Evolutionary conservation across 2,329 filamentous ascomycete species (phyloP).

Genomic region (Fusarium sp.): DNA sequence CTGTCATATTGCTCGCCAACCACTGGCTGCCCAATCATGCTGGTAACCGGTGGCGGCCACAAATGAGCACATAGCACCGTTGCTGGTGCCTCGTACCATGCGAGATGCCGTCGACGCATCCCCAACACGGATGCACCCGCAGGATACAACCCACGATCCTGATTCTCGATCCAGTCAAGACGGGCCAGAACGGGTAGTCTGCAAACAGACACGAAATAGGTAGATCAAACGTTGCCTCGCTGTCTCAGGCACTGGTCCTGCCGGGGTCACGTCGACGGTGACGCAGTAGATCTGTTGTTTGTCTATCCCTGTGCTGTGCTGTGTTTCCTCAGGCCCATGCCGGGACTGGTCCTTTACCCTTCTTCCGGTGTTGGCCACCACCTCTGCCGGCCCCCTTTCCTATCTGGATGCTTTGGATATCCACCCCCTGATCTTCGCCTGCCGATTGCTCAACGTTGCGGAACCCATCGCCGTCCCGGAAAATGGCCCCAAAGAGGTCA

Average conservation of each 20-base stretch:
- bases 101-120: conserved; percentile 38
- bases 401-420: conserved; percentile 41
- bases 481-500: conserved; percentile 76
- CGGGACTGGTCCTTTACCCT: conserved; percentile 31
- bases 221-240: not conserved
- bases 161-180: conserved; percentile 26
- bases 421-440: conserved; percentile 47
- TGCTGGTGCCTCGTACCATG: conserved; percentile 36
- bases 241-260: not conserved
- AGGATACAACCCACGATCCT: conserved; percentile 20
- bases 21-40: conserved; percentile 27
- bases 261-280: not conserved
- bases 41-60: conserved; percentile 24
- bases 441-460: conserved; percentile 45
- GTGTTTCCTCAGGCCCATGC: conserved; percentile 27
- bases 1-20: conserved; percentile 11
- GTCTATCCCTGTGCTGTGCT: not conserved
- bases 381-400: conserved; percentile 25
- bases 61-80: conserved; percentile 18
- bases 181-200: not conserved
- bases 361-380: conserved; percentile 34
- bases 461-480: conserved; percentile 83
- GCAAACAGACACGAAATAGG: not conserved
- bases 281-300: not conserved
- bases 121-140: conserved; percentile 35